phyloP scores from a whole-genome alignment of 1,139 yeast genomes.

The Saccharomyces pastorianus region DNA sequence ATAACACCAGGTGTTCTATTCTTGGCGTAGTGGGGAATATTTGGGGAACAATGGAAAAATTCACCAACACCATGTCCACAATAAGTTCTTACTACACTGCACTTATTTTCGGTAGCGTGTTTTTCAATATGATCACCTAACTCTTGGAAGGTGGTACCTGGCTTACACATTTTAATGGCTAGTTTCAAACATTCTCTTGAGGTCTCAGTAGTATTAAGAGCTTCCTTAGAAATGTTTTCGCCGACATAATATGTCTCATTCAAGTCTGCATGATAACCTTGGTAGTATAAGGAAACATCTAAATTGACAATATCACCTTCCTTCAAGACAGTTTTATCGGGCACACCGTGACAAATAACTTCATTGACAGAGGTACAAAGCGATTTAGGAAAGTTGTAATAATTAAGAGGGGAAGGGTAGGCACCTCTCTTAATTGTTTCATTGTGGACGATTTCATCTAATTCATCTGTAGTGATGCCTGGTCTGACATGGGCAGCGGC shows the following conservation, averaged over 20 bases:
- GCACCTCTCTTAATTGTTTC: conserved; percentile 86
- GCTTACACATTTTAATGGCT: conserved; percentile 80
- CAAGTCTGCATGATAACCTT: conserved; percentile 89
- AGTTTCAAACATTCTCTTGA: conserved; percentile 80
- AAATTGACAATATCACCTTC: conserved; percentile 94
- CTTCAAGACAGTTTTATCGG: conserved; percentile 74
- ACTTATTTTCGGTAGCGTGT: conserved; percentile 69
- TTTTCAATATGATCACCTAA: conserved; percentile 84
- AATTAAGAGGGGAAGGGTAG: conserved; percentile 93
- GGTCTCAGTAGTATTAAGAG: conserved; percentile 85
- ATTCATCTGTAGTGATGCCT: conserved; percentile 89
- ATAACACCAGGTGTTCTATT: conserved; percentile 92
- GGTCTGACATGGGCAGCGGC: conserved; percentile 80
- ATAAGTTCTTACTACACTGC: conserved; percentile 83
- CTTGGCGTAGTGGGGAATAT: conserved; percentile 86
- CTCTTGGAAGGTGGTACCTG: conserved; percentile 83
- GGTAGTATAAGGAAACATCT: conserved; percentile 76
- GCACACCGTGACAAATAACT: conserved; percentile 94
- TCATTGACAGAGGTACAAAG: conserved; percentile 92
- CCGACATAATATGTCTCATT: conserved; percentile 97
- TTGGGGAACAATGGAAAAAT: conserved; percentile 88
- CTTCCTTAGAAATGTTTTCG: conserved; percentile 75
- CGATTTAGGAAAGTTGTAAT: conserved; percentile 88
- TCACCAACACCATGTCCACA: conserved; percentile 92
- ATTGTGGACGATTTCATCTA: conserved; percentile 77